Evolutionary conservation across 139 green algal genomes (phyloP).

Genomic region (Spirogloea muscicola): DNA sequence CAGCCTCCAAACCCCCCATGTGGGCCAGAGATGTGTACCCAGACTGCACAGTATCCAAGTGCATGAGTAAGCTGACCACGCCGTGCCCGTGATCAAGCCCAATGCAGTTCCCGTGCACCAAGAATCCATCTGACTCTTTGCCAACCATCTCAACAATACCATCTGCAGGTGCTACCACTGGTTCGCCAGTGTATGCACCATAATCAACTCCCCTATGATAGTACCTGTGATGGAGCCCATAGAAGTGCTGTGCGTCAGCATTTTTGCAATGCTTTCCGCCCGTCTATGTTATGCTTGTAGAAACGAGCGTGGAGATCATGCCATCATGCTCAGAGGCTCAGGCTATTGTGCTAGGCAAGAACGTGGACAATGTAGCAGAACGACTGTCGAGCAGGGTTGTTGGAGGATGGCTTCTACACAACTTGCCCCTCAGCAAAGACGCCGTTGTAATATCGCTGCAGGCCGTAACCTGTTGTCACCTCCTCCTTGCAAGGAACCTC

Average conservation of each 20-base stretch:
- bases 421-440: conserved; percentile 43
- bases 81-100: conserved; percentile 54
- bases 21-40: background rate
- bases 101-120: conserved; percentile 51
- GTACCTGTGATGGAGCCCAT: conserved; percentile 31
- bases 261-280: background rate
- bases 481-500: conserved; percentile 22
- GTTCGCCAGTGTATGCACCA: conserved; percentile 31
- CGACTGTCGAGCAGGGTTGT: background rate
- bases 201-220: conserved; percentile 53
- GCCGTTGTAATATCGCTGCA: conserved; percentile 54
- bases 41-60: conserved; percentile 34
- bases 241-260: background rate
- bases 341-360: background rate
- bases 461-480: conserved; percentile 49
- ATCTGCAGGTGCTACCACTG: conserved; percentile 30
- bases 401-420: background rate
- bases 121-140: conserved; percentile 46
- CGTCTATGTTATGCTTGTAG: background rate
- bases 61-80: conserved; percentile 47
- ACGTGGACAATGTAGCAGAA: background rate
- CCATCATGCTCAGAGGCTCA: background rate
- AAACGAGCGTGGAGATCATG: background rate
- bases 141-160: conserved; percentile 42
- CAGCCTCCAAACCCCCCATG: background rate